A percentile compares a stretch with the other conserved stretches of the same genome.
Evolutionary conservation across 2,329 filamentous ascomycete genomes (phyloP).

Genomic region (Paecilomyces formosus): DNA sequence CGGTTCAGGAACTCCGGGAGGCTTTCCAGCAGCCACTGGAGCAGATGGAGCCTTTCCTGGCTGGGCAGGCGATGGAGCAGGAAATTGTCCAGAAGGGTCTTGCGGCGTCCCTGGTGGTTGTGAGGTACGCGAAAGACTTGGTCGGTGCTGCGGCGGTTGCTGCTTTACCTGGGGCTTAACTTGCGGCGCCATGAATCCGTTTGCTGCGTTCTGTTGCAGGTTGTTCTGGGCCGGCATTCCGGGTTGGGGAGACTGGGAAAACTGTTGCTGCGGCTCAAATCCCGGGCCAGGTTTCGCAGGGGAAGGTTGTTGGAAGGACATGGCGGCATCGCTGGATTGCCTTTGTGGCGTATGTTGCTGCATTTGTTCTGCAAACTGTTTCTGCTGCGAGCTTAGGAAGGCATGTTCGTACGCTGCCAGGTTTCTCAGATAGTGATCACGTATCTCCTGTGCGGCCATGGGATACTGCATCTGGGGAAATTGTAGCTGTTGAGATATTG

Average conservation of each 20-base stretch:
- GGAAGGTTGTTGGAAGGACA: constrained; percentile 34
- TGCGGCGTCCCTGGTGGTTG: constrained; percentile 22
- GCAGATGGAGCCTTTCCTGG: constrained; percentile 17
- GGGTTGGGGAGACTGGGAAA: constrained; percentile 25
- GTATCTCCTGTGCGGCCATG: constrained; percentile 60
- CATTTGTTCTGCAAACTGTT: constrained; percentile 34
- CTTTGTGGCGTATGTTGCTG: constrained; percentile 37
- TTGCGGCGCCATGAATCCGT: constrained; percentile 34
- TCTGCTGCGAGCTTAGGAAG: constrained; percentile 38
- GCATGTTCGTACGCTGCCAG: constrained; percentile 65
- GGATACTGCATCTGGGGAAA: constrained; percentile 58
- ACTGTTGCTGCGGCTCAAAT: constrained; percentile 31
- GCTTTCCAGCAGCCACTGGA: constrained; percentile 20
- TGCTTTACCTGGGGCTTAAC: constrained; percentile 24
- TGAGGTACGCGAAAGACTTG: constrained; percentile 25
- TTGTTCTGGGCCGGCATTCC: constrained; percentile 22
- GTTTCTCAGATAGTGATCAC: constrained; percentile 67
- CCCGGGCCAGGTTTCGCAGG: constrained; percentile 44
- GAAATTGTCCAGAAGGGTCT: constrained; percentile 20
- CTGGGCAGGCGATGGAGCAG: constrained; percentile 20
- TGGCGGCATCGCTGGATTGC: constrained; percentile 25
- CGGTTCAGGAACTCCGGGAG: constrained; percentile 20
- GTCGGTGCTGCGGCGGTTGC: constrained; percentile 19
- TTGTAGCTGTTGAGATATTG: constrained; percentile 57
- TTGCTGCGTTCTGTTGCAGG: constrained; percentile 23